These are phyloP conservation scores for Mantamonas sphyraenae DNA, from an alignment of 78 protist genomes.

Conservation along the genomic window DNA sequence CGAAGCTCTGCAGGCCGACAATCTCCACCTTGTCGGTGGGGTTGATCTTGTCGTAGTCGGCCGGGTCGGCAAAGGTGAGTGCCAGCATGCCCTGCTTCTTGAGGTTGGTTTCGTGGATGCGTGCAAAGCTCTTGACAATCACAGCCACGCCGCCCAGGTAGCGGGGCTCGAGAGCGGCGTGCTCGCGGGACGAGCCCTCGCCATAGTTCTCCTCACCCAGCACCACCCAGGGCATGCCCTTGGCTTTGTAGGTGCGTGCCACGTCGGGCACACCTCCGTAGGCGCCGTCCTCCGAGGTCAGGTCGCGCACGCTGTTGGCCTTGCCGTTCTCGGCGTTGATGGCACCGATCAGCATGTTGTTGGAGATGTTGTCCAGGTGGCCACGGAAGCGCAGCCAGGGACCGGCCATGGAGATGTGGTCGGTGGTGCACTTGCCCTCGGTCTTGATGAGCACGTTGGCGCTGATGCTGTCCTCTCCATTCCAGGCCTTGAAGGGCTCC, in stretches of 20 bases:
- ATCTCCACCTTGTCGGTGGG: constrained; percentile 50
- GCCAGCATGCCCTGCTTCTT: constrained; percentile 92
- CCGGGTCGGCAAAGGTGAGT: constrained; percentile 79
- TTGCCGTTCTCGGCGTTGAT: constrained; percentile 71
- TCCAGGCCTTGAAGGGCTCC: constrained; percentile 80
- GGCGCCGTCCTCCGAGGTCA: constrained; percentile 62
- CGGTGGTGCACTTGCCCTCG: constrained; percentile 94
- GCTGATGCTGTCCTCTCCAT: constrained; percentile 67
- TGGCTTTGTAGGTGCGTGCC: constrained; percentile 79
- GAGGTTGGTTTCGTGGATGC: constrained; percentile 94
- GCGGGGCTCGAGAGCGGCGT: constrained; percentile 93
- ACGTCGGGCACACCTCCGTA: constrained; percentile 64
- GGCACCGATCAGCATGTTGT: constrained; percentile 90
- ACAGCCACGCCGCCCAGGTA: constrained; percentile 86
- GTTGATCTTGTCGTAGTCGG: constrained; percentile 72
- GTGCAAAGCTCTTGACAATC: constrained; percentile 86
- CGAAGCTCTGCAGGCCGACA: constrained; percentile 43
- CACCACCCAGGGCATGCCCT: constrained; percentile 80
- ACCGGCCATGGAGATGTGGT: constrained; percentile 93
- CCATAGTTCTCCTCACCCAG: constrained; percentile 93
- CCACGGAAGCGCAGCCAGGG: constrained; percentile 95
- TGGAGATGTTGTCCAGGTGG: constrained; percentile 90
- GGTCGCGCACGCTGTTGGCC: constrained; percentile 79
- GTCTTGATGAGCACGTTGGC: constrained; percentile 76
- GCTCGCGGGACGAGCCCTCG: constrained; percentile 90